Percentiles rank a stretch among this genome's conserved stretches.
Conservation (phyloP, 306 rosid genomes). For the Rosa chinensis region DNA sequence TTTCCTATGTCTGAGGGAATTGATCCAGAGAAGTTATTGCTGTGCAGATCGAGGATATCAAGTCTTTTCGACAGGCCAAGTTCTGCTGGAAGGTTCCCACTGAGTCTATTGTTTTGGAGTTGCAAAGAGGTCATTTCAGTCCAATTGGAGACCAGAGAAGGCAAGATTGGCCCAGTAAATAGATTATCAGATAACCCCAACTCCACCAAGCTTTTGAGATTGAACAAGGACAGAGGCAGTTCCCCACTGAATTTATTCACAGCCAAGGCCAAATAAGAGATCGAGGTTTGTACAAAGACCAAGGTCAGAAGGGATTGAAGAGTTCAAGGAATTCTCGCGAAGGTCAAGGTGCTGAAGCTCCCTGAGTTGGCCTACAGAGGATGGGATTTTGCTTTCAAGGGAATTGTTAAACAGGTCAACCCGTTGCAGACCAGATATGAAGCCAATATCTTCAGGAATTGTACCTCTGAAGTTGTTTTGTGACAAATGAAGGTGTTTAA, state of each 20-base stretch:
- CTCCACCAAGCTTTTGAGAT: not conserved
- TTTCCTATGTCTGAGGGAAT: slow-evolving; percentile 61
- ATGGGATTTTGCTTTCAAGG: too few species aligned
- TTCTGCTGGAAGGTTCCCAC: not conserved
- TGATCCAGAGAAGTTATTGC: slow-evolving; percentile 23
- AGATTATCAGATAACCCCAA: not conserved
- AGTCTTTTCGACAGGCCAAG: not conserved
- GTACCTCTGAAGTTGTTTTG: slow-evolving; percentile 38
- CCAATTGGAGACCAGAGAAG: too few species aligned
- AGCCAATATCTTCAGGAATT: slow-evolving; percentile 25
- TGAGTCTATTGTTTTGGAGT: not conserved
- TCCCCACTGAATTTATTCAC: slow-evolving; percentile 31
- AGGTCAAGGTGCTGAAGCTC: too few species aligned
- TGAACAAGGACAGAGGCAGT: slow-evolving; percentile 2
- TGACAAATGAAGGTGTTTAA: slow-evolving; percentile 46
- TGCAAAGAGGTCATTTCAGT: too few species aligned
- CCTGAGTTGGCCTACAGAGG: too few species aligned
- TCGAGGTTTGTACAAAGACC: slow-evolving; percentile 20
- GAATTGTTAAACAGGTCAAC: too few species aligned
- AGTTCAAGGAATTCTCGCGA: too few species aligned
- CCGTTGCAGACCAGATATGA: too few species aligned
- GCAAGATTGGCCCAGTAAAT: too few species aligned
- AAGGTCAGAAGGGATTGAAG: too few species aligned
- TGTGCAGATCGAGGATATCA: not conserved
- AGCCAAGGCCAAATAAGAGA: slow-evolving; percentile 44